Base-by-base conservation (phyloP, 2,329 filamentous ascomycete species). In the Ceratocystis colombiana region DNA sequence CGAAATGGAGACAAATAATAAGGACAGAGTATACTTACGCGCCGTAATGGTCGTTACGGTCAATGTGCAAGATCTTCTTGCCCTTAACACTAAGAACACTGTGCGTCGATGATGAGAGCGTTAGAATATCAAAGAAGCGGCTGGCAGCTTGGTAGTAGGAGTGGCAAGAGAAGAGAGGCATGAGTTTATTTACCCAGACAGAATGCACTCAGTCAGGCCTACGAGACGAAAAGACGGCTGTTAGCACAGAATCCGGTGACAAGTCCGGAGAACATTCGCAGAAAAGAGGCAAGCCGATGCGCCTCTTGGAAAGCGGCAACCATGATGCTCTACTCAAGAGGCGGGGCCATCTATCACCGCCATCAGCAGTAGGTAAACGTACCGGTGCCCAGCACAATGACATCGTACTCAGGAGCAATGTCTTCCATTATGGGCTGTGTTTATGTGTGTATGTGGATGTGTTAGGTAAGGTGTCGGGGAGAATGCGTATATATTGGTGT, bases 201-300 rank as follows among this genome's bases (percentile, higher is more conserved):
- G 89, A 75, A 99, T 94, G 80, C 94, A 99, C 85, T 99, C 94
- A 70, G 93, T 97, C 84, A 99, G 79, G 75, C 94, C 93, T 96
- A 73, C 59, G 68, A 69, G 72, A 70, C 72, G 69, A 71, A 37
- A 71, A 68, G 61, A 50, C 17, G 22, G 33, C 57, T 33, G 46
- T n/a, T 55, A 55, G 50, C 37, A 53, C 12, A 3, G 46, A 30
- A 46, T 12, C 33, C 10, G 33, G 33, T 12, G 10, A 37, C 33
- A 37, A 3, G 33, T 37, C 8, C 33, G 33, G 10, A 12, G 33
- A 37, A 37, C 33, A 37, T 12, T 37, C 33, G 33, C 10, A 3
- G 8, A 12, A 37, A 37, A 37, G 33, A 37, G 33, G 3, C 33
- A 37, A 37, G 33, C 33, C 33, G 33, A 37, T 37, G 33, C 33